Evolutionary conservation across 495 filamentous ascomycete species (phyloP).

Genomic region (Bryoglossum gracile): DNA sequence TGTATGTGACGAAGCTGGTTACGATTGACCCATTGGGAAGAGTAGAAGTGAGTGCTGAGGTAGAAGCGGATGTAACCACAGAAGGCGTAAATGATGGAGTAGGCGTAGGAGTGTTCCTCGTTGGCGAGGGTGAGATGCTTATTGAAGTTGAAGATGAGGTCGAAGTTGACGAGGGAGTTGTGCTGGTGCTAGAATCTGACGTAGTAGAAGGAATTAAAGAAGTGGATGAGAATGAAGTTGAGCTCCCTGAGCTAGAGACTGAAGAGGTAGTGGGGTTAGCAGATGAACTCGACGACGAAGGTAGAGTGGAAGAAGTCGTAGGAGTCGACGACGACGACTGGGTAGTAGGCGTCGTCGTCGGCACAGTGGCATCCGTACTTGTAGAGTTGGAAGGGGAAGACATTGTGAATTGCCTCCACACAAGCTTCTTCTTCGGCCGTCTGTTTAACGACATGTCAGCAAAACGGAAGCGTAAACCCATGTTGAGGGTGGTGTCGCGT

Average conservation of each 20-base stretch:
- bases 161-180: conserved; percentile 16
- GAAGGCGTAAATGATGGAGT: conserved; percentile 17
- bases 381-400: conserved; percentile 36
- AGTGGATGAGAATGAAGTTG: conserved; percentile 14
- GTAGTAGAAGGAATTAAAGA: conserved; percentile 12
- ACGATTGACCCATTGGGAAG: conserved; percentile 10
- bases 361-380: conserved; percentile 26
- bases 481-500: too few relatives aligned
- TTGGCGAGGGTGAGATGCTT: conserved; percentile 27
- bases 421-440: conserved; percentile 27
- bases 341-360: conserved; percentile 13
- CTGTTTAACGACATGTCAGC: conserved; percentile 39
- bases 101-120: conserved; percentile 23
- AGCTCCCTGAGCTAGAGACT: conserved; percentile 10
- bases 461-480: conserved; percentile 1
- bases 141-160: conserved; percentile 17
- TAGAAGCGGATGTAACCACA: background rate
- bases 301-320: conserved; percentile 7
- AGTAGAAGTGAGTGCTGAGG: conserved; percentile 15
- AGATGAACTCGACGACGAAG: conserved; percentile 14
- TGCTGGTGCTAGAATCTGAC: conserved; percentile 1
- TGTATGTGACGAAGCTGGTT: conserved; percentile 25
- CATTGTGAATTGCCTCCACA: conserved; percentile 36
- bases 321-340: conserved; percentile 4
- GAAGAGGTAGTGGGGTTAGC: conserved; percentile 19